phyloP scores from a whole-genome alignment of 2,329 filamentous ascomycete genomes.

The Tolypocladium nubicola region DNA sequence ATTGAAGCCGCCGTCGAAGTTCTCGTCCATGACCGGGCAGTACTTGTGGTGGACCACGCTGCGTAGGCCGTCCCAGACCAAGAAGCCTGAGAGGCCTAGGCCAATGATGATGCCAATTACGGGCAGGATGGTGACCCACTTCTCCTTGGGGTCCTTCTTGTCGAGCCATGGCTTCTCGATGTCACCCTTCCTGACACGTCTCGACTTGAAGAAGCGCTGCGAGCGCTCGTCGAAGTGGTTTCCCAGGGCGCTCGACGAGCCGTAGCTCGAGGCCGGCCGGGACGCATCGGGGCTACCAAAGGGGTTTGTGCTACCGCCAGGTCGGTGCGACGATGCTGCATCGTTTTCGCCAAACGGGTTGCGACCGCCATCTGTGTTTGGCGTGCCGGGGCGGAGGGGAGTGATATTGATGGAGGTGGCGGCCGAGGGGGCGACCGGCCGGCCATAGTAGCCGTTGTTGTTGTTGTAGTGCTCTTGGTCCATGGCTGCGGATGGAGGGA shows the following conservation, averaged over 20 bases:
- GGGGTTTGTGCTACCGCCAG: slow-evolving; percentile 25
- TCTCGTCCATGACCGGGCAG: slow-evolving; percentile 56
- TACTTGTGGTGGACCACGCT: slow-evolving; percentile 68
- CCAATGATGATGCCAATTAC: slow-evolving; percentile 61
- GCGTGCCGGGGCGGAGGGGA: slow-evolving; percentile 29
- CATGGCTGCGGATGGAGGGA: slow-evolving; percentile 8
- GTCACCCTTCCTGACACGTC: slow-evolving; percentile 60
- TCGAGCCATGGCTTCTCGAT: slow-evolving; percentile 68
- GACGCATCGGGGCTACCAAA: slow-evolving; percentile 35
- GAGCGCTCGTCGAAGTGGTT: slow-evolving; percentile 24
- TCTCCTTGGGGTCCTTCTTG: slow-evolving; percentile 68
- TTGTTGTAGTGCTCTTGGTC: slow-evolving; percentile 13
- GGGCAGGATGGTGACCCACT: slow-evolving; percentile 77
- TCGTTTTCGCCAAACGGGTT: slow-evolving; percentile 32
- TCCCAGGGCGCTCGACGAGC: slow-evolving; percentile 29
- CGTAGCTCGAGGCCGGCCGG: slow-evolving; percentile 36
- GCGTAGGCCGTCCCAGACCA: slow-evolving; percentile 65
- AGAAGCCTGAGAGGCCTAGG: slow-evolving; percentile 54
- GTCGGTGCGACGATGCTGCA: slow-evolving; percentile 22
- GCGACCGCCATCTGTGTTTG: slow-evolving; percentile 26
- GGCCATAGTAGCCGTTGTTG: slow-evolving; percentile 14
- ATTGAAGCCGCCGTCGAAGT: slow-evolving; percentile 50
- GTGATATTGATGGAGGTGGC: slow-evolving; percentile 27
- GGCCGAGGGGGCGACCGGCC: slow-evolving; percentile 19
- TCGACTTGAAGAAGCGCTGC: slow-evolving; percentile 60